Evolutionary conservation across 257 asterid genomes (phyloP), one percentile per base, ranked within the genome.

Genomic region (Linaria vulgaris): DNA sequence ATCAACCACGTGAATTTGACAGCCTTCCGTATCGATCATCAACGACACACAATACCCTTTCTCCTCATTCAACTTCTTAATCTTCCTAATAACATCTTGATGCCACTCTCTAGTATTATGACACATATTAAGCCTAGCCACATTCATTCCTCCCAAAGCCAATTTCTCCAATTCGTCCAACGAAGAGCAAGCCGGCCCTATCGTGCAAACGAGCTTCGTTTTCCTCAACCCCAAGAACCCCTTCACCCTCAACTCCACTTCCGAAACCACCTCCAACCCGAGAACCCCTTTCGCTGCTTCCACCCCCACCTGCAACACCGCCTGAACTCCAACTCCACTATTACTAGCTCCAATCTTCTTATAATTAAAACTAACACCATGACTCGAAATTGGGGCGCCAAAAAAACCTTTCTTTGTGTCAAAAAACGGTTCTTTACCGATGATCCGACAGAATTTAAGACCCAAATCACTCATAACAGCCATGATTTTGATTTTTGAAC

Each of bases 161-260:
- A 89, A 67, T 76, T 76, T 87, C 82, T 86, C 97, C 85, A 89
- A 60, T 39, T 76, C 85, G 2, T 84, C 89, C 43, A 67, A 12
- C 38, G 85, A 74, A 64, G 83, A 84, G 70, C 97, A 86, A 5
- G 97, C 90, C 16, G 91, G 95, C 55, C 97, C 97, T 39, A 89
- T 77, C 25, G 95, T 86, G 57, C 97, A 89, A 23, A 89, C 94
- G 12, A 89, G 87, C 79, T 89, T 89, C 56, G 97, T 89, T 41
- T 86, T 89, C 89, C 94, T 84, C 83, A 86, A 37, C 25, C 97
- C 97, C 88, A 84, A 53, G 38, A 89, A 89, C 44, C 94, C 97
- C 60, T 77, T 90, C 39, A 78, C 76, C 80, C 80, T 83, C 74
- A 90, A 56, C 63, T 90, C 94, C 71, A 25, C 83, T 53, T 87